These are phyloP conservation scores for Plantago major DNA, from an alignment of 257 asterid species.

Conservation along the genomic window DNA sequence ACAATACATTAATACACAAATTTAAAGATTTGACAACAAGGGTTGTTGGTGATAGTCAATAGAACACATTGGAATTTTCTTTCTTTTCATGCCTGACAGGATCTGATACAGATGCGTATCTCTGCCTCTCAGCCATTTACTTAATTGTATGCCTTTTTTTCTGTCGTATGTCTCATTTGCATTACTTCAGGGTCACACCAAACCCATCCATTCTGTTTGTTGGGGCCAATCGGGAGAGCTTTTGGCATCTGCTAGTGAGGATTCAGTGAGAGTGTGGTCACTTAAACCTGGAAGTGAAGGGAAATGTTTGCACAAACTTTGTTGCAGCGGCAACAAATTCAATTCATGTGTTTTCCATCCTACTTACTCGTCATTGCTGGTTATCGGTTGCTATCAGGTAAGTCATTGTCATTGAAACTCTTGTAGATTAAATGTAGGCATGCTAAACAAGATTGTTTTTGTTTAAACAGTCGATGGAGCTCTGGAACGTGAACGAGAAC, in stretches of 20 bases:
- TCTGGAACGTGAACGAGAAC: slow-evolving; percentile 81
- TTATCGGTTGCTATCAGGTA: slow-evolving; percentile 96
- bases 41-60: too few species aligned
- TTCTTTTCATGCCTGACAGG: too few species aligned
- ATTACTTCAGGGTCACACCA: slow-evolving; percentile 66
- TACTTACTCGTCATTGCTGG: slow-evolving; percentile 70
- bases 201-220: slow-evolving; percentile 62
- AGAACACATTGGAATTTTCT: too few species aligned
- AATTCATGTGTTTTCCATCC: slow-evolving; percentile 95
- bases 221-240: slow-evolving; percentile 93
- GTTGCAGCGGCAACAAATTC: slow-evolving; percentile 80
- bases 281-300: slow-evolving; percentile 79
- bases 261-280: slow-evolving; percentile 84
- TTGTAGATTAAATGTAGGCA: too few species aligned
- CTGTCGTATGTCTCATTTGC: too few species aligned
- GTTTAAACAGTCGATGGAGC: slow-evolving; percentile 64
- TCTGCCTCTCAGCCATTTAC: too few species aligned
- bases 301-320: slow-evolving; percentile 75
- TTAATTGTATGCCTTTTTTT: too few species aligned
- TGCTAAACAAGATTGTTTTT: too few species aligned
- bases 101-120: too few species aligned
- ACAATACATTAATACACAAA: too few species aligned
- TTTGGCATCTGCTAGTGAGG: slow-evolving; percentile 88
- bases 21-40: too few species aligned
- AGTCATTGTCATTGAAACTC: slow-evolving; percentile 4